These are phyloP conservation scores for Talaromyces rugulosus DNA, from an alignment of 2,329 filamentous ascomycete species.

Conservation along the genomic window DNA sequence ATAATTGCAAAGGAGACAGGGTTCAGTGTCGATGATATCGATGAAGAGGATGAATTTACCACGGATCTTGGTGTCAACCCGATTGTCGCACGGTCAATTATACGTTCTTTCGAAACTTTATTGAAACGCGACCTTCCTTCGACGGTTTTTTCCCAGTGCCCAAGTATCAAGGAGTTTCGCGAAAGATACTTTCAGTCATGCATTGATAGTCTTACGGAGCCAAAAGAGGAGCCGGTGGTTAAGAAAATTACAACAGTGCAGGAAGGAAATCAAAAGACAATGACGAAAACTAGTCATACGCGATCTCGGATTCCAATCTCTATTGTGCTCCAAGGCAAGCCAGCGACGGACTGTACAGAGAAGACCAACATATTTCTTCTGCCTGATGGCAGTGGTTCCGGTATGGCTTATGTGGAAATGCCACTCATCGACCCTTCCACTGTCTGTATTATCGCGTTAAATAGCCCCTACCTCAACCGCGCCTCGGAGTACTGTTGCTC, in stretches of 20 bases:
- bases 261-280: background rate
- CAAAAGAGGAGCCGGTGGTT: background rate
- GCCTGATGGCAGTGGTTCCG: conserved; percentile 48
- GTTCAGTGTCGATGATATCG: background rate
- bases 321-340: conserved; percentile 42
- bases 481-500: background rate
- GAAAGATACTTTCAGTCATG: background rate
- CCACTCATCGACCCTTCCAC: conserved; percentile 42
- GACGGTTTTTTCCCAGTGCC: background rate
- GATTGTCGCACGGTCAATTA: background rate
- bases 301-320: conserved; percentile 17
- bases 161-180: background rate
- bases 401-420: conserved; percentile 37
- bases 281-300: background rate
- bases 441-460: conserved; percentile 49
- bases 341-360: conserved; percentile 25
- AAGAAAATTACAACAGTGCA: background rate
- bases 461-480: conserved; percentile 37
- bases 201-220: background rate
- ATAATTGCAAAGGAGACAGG: background rate
- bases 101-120: background rate
- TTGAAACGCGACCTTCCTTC: background rate
- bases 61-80: background rate
- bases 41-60: conserved; percentile 1
- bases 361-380: conserved; percentile 38